Evolutionary conservation across 148 eudicot species (phyloP).

Genomic region (Amaranthus cruentus): DNA sequence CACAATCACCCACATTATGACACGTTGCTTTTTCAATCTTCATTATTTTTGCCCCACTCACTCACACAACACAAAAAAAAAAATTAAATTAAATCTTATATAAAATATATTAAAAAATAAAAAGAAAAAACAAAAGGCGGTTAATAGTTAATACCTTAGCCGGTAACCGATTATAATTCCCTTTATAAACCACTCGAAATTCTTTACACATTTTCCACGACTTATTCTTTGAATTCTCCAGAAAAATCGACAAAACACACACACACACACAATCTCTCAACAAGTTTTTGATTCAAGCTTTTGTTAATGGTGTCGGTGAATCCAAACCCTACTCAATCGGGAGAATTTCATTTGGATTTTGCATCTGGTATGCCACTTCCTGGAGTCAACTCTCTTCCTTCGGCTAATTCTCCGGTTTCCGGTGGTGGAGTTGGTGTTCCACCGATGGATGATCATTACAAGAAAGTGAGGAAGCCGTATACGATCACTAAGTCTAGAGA

Average conservation of each 20-base stretch:
- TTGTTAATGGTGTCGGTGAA: slow-evolving; percentile 33
- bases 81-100: too few relatives aligned
- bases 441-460: slow-evolving; percentile 32
- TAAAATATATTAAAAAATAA: background rate
- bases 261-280: background rate
- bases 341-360: slow-evolving; percentile 27
- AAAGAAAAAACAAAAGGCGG: slow-evolving; percentile 8
- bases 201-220: slow-evolving; percentile 6
- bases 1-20: slow-evolving; percentile 9
- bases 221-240: background rate
- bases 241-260: background rate
- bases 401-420: slow-evolving; percentile 14
- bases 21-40: background rate
- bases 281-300: background rate
- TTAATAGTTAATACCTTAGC: slow-evolving; percentile 7
- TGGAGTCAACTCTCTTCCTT: slow-evolving; percentile 22
- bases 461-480: slow-evolving; percentile 55
- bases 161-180: background rate
- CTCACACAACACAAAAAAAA: too few relatives aligned
- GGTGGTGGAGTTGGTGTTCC: background rate
- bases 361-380: slow-evolving; percentile 28
- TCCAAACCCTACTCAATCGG: slow-evolving; percentile 24
- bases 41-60: too few relatives aligned
- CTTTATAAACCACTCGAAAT: background rate
- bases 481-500: slow-evolving; percentile 63